Percentiles rank a stretch among this genome's conserved stretches.
phyloP scores from a whole-genome alignment of 2,329 filamentous ascomycete genomes.

The Zymoseptoria passerinii region DNA sequence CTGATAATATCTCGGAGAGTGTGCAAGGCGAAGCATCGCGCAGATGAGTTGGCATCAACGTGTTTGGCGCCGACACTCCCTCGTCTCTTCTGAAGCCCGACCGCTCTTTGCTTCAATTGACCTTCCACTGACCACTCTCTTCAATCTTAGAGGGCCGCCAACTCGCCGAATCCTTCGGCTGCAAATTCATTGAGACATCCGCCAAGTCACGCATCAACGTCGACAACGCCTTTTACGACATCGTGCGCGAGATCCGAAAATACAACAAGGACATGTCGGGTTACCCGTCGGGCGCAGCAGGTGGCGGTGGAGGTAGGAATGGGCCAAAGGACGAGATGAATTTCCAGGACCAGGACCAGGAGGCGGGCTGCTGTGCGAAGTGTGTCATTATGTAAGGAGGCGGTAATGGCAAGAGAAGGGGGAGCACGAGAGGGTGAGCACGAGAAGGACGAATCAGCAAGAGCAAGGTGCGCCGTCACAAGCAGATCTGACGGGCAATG shows the following conservation, averaged over 20 bases:
- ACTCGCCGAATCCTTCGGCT: conserved; percentile 78
- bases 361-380: conserved; percentile 69
- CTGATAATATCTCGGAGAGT: not conserved
- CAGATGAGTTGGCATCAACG: conserved; percentile 2
- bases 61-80: conserved; percentile 2
- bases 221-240: conserved; percentile 96
- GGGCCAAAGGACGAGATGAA: conserved; percentile 60
- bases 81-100: conserved; percentile 4
- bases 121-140: not conserved
- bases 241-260: conserved; percentile 92
- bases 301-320: conserved; percentile 42
- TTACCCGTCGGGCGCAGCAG: conserved; percentile 57
- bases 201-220: conserved; percentile 98
- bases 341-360: conserved; percentile 59
- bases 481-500: not conserved
- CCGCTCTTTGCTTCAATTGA: not conserved
- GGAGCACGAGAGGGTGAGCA: not conserved
- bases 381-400: conserved; percentile 76
- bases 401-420: not conserved
- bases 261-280: conserved; percentile 98
- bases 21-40: not conserved
- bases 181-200: conserved; percentile 98
- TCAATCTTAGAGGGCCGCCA: conserved; percentile 68
- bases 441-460: not conserved
- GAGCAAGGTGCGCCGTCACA: not conserved